Conservation (phyloP, 805 yeast species). For the Zygosaccharomyces rouxii region DNA sequence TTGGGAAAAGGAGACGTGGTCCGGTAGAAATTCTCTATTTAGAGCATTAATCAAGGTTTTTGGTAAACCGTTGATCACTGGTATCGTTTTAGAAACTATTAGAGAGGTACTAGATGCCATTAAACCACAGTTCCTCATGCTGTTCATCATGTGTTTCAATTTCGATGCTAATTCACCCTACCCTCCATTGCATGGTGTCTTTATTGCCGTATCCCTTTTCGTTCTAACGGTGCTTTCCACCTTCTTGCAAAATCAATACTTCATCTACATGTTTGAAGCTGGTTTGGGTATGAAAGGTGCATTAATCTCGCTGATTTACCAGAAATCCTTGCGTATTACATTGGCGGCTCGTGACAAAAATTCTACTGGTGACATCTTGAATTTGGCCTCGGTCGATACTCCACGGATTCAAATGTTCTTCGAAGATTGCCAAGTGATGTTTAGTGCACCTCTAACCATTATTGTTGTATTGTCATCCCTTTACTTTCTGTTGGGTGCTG, state of each 20-base stretch:
- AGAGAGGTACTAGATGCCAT: constrained; percentile 40
- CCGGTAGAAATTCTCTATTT: constrained; percentile 32
- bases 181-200: constrained; percentile 55
- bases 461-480: constrained; percentile 51
- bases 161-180: constrained; percentile 28
- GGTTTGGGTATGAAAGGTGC: constrained; percentile 65
- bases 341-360: constrained; percentile 55
- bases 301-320: constrained; percentile 61
- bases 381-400: constrained; percentile 74
- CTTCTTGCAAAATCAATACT: constrained; percentile 62
- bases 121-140: constrained; percentile 55
- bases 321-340: constrained; percentile 66
- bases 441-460: constrained; percentile 57
- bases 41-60: constrained; percentile 38
- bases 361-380: constrained; percentile 76
- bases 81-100: constrained; percentile 37
- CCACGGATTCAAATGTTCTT: constrained; percentile 56
- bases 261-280: constrained; percentile 51
- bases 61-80: constrained; percentile 36
- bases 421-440: constrained; percentile 48
- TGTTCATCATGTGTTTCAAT: constrained; percentile 46
- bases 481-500: constrained; percentile 51
- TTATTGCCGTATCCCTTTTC: constrained; percentile 63
- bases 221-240: constrained; percentile 56
- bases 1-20: constrained; percentile 38